phyloP scores from a whole-genome alignment of 176 grass and related monocot species.

The Carex myosuroides region DNA sequence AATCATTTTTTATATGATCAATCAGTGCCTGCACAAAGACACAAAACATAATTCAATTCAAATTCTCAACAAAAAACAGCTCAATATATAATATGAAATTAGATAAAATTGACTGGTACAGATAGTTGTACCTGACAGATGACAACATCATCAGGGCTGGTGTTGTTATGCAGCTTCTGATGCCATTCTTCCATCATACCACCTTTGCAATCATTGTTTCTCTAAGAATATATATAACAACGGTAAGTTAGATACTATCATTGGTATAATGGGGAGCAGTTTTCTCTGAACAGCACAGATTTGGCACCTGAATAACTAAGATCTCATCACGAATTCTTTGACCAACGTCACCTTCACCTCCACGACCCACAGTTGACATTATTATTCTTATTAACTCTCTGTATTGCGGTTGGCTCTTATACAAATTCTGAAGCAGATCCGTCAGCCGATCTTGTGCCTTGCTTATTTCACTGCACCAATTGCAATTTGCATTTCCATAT shows the following conservation, averaged over 20 bases:
- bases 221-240: constrained; percentile 42
- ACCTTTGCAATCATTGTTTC: constrained; percentile 95
- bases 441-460: constrained; percentile 89
- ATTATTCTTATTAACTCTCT: constrained; percentile 85
- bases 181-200: constrained; percentile 99
- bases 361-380: constrained; percentile 85
- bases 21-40: constrained; percentile 65
- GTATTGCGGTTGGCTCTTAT: constrained; percentile 67
- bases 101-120: constrained; percentile 1
- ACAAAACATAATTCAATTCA: constrained; percentile 23
- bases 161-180: constrained; percentile 98
- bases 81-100: neutral
- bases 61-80: constrained; percentile 14
- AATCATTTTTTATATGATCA: constrained; percentile 82
- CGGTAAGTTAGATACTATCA: neutral
- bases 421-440: constrained; percentile 73
- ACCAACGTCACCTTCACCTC: constrained; percentile 97
- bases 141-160: constrained; percentile 96
- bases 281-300: constrained; percentile 20
- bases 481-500: constrained; percentile 6
- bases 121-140: constrained; percentile 81
- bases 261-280: constrained; percentile 1
- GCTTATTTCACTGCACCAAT: constrained; percentile 90
- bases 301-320: constrained; percentile 88
- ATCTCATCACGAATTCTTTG: constrained; percentile 99